phyloP scores from a whole-genome alignment of 228 moss, liverwort and hornwort species.

The Sphagnum fallax region DNA sequence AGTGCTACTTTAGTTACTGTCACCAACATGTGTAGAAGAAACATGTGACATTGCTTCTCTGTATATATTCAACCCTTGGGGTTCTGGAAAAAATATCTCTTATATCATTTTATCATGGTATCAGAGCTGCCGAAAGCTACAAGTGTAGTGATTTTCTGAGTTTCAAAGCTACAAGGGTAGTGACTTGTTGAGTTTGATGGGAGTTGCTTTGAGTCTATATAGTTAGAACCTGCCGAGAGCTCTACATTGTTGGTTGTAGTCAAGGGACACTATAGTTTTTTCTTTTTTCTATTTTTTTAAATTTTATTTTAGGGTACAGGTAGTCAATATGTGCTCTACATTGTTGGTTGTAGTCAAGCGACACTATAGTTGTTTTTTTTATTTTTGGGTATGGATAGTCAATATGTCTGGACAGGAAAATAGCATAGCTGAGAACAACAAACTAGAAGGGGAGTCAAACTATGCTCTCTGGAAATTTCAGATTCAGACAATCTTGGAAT shows the following conservation, averaged over 20 bases:
- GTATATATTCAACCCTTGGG: too few relatives aligned
- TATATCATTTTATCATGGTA: background rate
- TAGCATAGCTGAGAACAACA: background rate
- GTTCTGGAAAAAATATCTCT: too few relatives aligned
- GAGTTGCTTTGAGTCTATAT: background rate
- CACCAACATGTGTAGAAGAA: too few relatives aligned
- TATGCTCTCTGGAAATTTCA: conserved; percentile 1
- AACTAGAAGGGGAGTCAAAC: background rate
- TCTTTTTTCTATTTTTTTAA: background rate
- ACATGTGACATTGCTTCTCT: too few relatives aligned
- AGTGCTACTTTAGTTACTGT: too few relatives aligned
- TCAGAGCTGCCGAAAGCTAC: background rate
- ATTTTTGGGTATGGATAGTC: background rate
- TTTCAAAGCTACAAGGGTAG: background rate
- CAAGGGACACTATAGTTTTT: background rate
- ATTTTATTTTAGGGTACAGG: too few relatives aligned
- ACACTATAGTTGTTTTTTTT: background rate
- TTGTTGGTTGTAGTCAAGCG: background rate
- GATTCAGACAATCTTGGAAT: background rate
- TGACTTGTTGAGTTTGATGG: background rate
- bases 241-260: background rate
- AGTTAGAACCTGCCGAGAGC: background rate
- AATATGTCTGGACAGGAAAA: background rate
- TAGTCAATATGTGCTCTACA: background rate
- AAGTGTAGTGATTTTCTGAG: background rate